A percentile compares a stretch with the other conserved stretches of the same genome.
phyloP scores from a whole-genome alignment of 2,329 filamentous ascomycete species.

The Verticillium zaregamsianum region DNA sequence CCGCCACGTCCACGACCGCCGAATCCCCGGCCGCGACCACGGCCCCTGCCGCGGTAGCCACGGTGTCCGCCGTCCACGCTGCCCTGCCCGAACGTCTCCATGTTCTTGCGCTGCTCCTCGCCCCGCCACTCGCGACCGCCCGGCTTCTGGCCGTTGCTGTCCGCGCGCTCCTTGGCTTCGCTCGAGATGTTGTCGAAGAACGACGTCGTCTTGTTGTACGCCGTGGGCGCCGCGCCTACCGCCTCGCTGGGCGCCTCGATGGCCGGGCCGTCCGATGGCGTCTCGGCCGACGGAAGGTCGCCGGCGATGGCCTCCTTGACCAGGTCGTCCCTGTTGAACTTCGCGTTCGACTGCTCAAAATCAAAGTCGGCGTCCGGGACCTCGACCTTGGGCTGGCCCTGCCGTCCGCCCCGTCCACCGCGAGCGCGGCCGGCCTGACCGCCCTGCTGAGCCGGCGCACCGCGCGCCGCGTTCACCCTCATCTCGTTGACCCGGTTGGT shows the following conservation, averaged over 20 bases:
- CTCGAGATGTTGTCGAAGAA: constrained; percentile 99
- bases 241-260: constrained; percentile 31
- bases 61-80: constrained; percentile 81
- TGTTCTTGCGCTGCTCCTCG: constrained; percentile 91
- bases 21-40: constrained; percentile 58
- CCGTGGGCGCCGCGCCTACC: constrained; percentile 35
- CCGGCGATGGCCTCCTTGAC: constrained; percentile 84
- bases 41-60: constrained; percentile 73
- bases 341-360: constrained; percentile 60
- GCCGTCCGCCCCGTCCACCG: constrained; percentile 38
- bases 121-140: constrained; percentile 84
- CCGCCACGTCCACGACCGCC: constrained; percentile 32
- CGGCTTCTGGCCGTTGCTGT: constrained; percentile 62
- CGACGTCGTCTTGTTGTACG: constrained; percentile 83
- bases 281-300: constrained; percentile 50
- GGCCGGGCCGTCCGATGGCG: constrained; percentile 25
- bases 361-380: constrained; percentile 91
- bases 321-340: constrained; percentile 49
- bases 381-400: constrained; percentile 65
- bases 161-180: constrained; percentile 83
- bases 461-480: constrained; percentile 57
- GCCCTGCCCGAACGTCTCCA: constrained; percentile 96
- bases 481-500: constrained; percentile 74
- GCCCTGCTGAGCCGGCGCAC: constrained; percentile 38
- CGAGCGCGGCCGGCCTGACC: constrained; percentile 39